A percentile compares a stretch with the other conserved stretches of the same genome.
Conservation (phyloP, 2,329 filamentous ascomycete species). For the Calonectria montana region DNA sequence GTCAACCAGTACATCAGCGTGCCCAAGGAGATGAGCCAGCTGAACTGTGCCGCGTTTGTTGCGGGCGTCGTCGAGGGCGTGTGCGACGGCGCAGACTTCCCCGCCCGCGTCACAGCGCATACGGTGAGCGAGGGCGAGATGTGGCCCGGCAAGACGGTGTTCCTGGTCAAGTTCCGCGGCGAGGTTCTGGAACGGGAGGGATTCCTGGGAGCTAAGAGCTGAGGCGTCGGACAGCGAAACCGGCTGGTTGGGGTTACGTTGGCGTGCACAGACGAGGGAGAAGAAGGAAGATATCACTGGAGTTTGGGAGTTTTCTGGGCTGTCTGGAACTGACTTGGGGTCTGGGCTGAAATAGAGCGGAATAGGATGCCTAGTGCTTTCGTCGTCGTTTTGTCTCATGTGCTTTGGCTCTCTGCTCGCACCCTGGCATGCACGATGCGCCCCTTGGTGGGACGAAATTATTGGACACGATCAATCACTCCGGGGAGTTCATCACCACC, state of each 20-base stretch:
- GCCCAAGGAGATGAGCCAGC: slow-evolving; percentile 93
- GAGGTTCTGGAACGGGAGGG: slow-evolving; percentile 93
- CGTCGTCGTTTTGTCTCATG: not conserved
- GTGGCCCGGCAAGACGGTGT: slow-evolving; percentile 97
- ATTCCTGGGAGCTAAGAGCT: slow-evolving; percentile 72
- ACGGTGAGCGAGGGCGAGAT: slow-evolving; percentile 80
- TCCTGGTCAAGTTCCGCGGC: slow-evolving; percentile 91
- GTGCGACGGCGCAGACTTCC: slow-evolving; percentile 92
- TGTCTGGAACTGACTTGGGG: slow-evolving; percentile 14
- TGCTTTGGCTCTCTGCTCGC: not conserved
- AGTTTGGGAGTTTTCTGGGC: slow-evolving; percentile 35
- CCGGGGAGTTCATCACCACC: not conserved
- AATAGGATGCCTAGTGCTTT: not conserved
- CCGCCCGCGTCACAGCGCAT: slow-evolving; percentile 90
- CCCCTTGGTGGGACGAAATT: not conserved
- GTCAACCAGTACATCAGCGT: slow-evolving; percentile 95
- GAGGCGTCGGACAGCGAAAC: not conserved
- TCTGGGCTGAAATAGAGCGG: slow-evolving; percentile 12
- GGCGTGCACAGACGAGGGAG: not conserved
- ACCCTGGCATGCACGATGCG: not conserved
- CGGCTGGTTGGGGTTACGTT: not conserved
- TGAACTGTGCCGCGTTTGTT: slow-evolving; percentile 96
- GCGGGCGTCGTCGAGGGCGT: slow-evolving; percentile 96
- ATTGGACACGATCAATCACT: slow-evolving; percentile 3
- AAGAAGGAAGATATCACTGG: slow-evolving; percentile 13